Base-by-base conservation (phyloP, 768 basidiomycete species). In the Chalciporus sphaerocephalus region DNA sequence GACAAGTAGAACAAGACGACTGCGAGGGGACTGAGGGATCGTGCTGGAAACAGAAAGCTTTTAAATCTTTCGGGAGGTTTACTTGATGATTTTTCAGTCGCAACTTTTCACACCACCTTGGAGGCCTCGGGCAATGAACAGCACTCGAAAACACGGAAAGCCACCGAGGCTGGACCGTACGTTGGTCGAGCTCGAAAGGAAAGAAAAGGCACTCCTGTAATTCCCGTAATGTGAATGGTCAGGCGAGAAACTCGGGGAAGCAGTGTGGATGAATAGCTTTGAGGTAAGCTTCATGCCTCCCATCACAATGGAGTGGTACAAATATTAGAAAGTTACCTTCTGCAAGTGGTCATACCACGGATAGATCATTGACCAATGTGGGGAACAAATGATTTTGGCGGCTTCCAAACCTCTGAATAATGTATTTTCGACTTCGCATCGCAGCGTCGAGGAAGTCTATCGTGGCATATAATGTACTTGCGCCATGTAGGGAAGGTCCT, bases 61-160 rank as follows among this genome's bases (percentile, higher is more conserved):
- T 58, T 58, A 58, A 54, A 55, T 39, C 10, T 6, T 37, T 32
- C 5, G 10, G 30, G 30, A 20, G 18, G 13, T 11, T 40, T 37
- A 40, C 34, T n/a, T 15, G 28, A 41, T 25, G 4, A 0, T 32
- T 24, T 36, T 17, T 10, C n/a, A 30, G 41, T 38, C 22, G n/a
- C 11, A 18, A 22, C 8, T 32, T 38, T 16, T 21, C 5, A 24
- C 13, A 8, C 13, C 21, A 18, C 21, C 18, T 41, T 20, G n/a
- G 40, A 42, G 16, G 33, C 21, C 30, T 22, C 30, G 27, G 21
- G 28, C 6, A 21, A 20, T 41, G 20, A 7, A 37, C 9, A 25
- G 11, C 6, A 18, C 25, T 23, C 13, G 47, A 33, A 41, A 20
- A 40, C 45, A 30, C 22, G 45, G 11, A 40, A 47, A 42, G 35